These are phyloP conservation scores for Fusarium circinatum DNA, from an alignment of 2,329 filamentous ascomycete species.

Conservation along the genomic window DNA sequence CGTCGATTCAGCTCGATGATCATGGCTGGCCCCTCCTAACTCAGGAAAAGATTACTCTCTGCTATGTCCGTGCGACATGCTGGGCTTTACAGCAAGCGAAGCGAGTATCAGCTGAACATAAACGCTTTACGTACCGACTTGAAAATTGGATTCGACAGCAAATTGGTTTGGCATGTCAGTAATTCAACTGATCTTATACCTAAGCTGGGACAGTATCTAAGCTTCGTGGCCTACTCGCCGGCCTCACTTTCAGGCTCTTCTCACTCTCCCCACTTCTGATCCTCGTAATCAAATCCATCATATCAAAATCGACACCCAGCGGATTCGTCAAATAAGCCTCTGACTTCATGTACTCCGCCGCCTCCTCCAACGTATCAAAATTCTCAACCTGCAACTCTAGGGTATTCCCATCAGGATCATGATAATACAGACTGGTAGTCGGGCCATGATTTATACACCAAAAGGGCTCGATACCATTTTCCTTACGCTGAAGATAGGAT, in stretches of 20 bases:
- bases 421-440: neutral
- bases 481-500: neutral
- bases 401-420: neutral
- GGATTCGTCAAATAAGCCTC: neutral
- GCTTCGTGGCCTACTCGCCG: neutral
- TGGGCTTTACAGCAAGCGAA: no score
- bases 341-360: neutral
- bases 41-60: no score
- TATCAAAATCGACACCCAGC: neutral
- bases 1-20: no score
- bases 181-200: fast-evolving
- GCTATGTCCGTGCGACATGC: no score
- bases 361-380: neutral
- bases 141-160: no score
- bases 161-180: no score
- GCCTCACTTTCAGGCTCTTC: neutral
- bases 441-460: neutral
- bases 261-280: neutral
- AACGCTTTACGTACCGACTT: no score
- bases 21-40: no score
- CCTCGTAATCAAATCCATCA: neutral
- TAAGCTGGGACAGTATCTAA: neutral
- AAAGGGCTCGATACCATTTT: neutral
- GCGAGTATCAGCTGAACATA: no score
- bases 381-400: constrained; percentile 1